Evolutionary conservation across 495 filamentous ascomycete species (phyloP), one percentile per base, ranked within the genome.

Genomic region (Bryoglossum gracile): DNA sequence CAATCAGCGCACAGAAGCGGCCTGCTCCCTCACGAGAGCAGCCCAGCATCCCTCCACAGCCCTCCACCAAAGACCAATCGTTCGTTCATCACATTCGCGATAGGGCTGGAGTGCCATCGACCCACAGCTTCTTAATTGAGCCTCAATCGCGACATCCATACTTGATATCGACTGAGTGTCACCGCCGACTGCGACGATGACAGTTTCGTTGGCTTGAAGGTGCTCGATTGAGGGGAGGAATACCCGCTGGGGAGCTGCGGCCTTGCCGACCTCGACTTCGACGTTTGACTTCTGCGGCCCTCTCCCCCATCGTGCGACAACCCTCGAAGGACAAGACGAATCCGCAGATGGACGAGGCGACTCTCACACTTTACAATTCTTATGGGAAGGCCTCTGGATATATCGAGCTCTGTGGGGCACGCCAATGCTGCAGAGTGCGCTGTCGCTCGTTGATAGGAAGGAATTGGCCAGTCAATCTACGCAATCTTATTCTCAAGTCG

Each of bases 71-170:
- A n/a, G n/a, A n/a, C 26, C 6, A 52, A 45, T 46, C 28, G 48
- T 45, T 49, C 49, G 30, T 52, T 23, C 53, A 25, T 46, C 36
- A 34, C 22, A 37, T 5, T 34, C 33, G 25, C 36, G 49, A n/a
- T 55, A 58, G 58, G 55, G 63, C 59, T 63, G 56, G 61, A 53
- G 40, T 38, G 57, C 48, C 53, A 43, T 45, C 48, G 53, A 60
- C 51, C 53, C 48, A 51, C 17, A 10, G 51, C 30, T 56, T 26
- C 35, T 37, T 32, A 18, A 47, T 36, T 44, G 52, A 54, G 52
- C 54, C 57, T 35, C 48, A 53, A 46, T 42, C 19, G n/a, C 28
- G 30, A 33, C 46, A 41, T 32, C 35, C 46, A 44, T 5, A 25
- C 18, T 41, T 34, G 39, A 44, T 28, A 18, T 46, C 33, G 23